Percentiles rank a stretch among this genome's conserved stretches.
Conservation (phyloP, 2,329 filamentous ascomycete genomes). For the Arthrobotrys musiformis region DNA sequence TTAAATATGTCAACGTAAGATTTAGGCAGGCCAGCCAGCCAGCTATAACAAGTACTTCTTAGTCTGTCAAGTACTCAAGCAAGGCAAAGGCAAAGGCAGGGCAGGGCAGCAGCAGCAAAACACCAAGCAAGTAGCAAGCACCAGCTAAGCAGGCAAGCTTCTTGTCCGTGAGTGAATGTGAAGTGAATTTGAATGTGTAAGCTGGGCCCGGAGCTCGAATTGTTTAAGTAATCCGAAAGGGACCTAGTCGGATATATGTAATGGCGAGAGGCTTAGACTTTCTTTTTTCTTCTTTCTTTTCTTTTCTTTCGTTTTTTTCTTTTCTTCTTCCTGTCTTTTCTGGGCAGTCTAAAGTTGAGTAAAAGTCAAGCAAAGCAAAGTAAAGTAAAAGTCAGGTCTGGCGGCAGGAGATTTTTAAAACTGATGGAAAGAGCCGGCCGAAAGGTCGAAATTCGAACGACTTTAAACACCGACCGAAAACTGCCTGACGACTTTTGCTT, state of each 20-base stretch:
- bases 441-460: neutral
- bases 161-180: slow-evolving; percentile 4
- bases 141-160: slow-evolving; percentile 34
- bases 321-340: neutral
- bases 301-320: neutral
- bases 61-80: too few species aligned
- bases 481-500: neutral
- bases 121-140: too few species aligned
- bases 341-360: too few species aligned
- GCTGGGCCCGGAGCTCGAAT: slow-evolving; percentile 28
- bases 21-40: slow-evolving; percentile 13
- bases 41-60: neutral
- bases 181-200: too few species aligned
- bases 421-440: slow-evolving; percentile 37
- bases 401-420: slow-evolving; percentile 23
- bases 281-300: neutral
- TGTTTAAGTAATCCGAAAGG: slow-evolving; percentile 52
- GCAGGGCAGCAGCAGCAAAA: too few species aligned
- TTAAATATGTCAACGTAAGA: slow-evolving; percentile 54
- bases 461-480: neutral
- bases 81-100: slow-evolving; percentile 11
- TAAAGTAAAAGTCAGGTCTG: too few species aligned
- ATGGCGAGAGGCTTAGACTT: slow-evolving; percentile 49
- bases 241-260: slow-evolving; percentile 38
- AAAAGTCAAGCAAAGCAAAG: too few species aligned